Evolutionary conservation across 441 rosid species (phyloP).

Genomic region (Pelargonium australe): DNA sequence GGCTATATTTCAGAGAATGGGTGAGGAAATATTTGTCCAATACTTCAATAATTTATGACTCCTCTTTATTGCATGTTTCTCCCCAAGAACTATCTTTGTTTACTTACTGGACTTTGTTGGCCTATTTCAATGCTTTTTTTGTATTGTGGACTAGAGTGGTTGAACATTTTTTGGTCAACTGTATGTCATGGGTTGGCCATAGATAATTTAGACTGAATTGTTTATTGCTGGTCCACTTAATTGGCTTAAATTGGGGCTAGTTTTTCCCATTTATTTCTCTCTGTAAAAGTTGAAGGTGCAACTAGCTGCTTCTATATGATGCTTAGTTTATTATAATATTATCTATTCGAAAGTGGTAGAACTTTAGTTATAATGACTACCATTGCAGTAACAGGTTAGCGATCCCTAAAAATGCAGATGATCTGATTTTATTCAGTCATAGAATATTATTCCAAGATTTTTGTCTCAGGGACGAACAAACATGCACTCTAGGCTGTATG

Average conservation of each 20-base stretch:
- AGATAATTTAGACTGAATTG: no score
- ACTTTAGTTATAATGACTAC: background rate
- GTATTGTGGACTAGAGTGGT: background rate
- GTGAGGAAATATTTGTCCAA: slow-evolving; percentile 31
- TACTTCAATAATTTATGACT: no score
- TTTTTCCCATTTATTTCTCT: no score
- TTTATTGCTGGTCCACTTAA: no score
- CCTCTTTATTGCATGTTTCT: background rate
- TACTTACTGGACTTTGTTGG: background rate
- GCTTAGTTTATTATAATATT: background rate
- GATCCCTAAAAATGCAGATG: background rate
- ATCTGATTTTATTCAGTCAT: background rate
- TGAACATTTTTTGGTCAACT: background rate
- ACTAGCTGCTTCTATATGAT: no score
- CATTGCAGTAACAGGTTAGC: background rate
- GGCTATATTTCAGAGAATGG: slow-evolving; percentile 75
- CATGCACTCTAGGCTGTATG: background rate
- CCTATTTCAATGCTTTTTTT: background rate
- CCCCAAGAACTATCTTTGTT: background rate
- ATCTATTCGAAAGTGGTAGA: background rate
- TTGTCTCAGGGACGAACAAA: background rate
- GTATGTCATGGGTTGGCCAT: no score
- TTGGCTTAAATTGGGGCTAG: no score
- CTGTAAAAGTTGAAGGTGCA: no score
- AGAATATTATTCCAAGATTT: background rate